Conservation (phyloP, 1,284 basidiomycete genomes). For the Gymnopus androsaceus region DNA sequence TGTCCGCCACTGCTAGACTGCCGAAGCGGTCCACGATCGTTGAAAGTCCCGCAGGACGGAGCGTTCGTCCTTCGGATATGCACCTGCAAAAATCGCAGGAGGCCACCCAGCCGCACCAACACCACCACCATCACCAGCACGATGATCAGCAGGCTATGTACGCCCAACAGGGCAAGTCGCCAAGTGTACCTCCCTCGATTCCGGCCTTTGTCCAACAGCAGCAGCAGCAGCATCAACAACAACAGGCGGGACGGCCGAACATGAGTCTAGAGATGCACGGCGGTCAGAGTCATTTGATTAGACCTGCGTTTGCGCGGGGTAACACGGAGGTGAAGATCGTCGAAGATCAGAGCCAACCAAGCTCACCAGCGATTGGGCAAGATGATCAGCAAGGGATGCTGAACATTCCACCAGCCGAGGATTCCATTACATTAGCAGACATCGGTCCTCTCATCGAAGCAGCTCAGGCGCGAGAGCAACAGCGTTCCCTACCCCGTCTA, state of each 20-base stretch:
- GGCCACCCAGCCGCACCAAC: not conserved
- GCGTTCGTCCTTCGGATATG: constrained; percentile 42
- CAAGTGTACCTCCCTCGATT: constrained; percentile 38
- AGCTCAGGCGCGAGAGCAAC: constrained; percentile 86
- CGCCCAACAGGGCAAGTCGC: constrained; percentile 39
- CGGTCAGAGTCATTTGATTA: constrained; percentile 53
- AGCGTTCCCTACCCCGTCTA: constrained; percentile 74
- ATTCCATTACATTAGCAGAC: constrained; percentile 94
- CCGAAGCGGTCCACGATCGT: constrained; percentile 95
- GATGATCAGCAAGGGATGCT: constrained; percentile 41
- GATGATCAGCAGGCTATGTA: constrained; percentile 25
- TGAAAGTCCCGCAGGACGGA: constrained; percentile 91
- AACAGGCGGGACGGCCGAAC: constrained; percentile 2
- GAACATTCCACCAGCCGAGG: constrained; percentile 48
- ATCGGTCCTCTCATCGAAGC: constrained; percentile 92
- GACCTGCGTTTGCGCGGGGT: constrained; percentile 77
- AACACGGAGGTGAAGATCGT: constrained; percentile 91
- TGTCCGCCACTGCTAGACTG: constrained; percentile 88
- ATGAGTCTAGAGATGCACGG: constrained; percentile 23
- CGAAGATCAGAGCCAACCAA: constrained; percentile 74
- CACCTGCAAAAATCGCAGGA: constrained; percentile 30
- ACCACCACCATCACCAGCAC: constrained; percentile 11
- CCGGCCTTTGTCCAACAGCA: constrained; percentile 40
- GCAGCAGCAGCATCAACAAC: constrained; percentile 32
- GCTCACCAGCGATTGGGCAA: constrained; percentile 58